phyloP scores from a whole-genome alignment of 495 filamentous ascomycete species.

The Aspergillus cavernicola region DNA sequence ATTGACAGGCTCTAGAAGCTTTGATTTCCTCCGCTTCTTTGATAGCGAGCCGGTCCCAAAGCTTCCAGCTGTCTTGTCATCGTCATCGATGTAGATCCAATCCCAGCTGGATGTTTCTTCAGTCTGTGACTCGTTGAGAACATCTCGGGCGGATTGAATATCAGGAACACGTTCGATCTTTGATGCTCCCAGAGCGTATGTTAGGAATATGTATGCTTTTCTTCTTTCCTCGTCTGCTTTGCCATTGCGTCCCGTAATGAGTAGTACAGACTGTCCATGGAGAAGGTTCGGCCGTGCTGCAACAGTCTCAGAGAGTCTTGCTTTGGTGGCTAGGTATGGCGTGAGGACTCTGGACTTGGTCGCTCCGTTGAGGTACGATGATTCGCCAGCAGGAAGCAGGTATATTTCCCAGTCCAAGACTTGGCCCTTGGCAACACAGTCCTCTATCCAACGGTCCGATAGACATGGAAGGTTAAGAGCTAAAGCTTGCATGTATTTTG shows the following conservation, averaged over 20 bases:
- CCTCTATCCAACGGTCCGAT: conserved; percentile 71
- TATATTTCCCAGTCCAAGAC: conserved; percentile 76
- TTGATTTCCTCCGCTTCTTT: conserved; percentile 51
- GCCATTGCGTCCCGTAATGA: conserved; percentile 65
- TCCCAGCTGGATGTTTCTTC: conserved; percentile 53
- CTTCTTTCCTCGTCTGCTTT: conserved; percentile 57
- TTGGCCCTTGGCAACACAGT: conserved; percentile 57
- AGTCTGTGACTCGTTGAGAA: conserved; percentile 46
- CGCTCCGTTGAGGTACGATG: conserved; percentile 68
- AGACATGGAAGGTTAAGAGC: conserved; percentile 87
- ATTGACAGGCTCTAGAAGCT: conserved; percentile 42
- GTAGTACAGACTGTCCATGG: conserved; percentile 61
- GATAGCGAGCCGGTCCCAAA: conserved; percentile 30
- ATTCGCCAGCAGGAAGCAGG: conserved; percentile 81
- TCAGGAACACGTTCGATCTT: conserved; percentile 60
- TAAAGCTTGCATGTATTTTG: conserved; percentile 93
- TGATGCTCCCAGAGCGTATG: conserved; percentile 70
- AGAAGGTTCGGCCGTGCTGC: conserved; percentile 58
- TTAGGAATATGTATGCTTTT: conserved; percentile 67
- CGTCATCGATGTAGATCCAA: conserved; percentile 74
- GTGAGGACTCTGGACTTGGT: conserved; percentile 68
- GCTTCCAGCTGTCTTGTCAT: conserved; percentile 43
- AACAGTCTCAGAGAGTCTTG: conserved; percentile 55
- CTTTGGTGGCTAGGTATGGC: conserved; percentile 53
- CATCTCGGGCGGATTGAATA: conserved; percentile 53